phyloP scores from a whole-genome alignment of 176 grass and related monocot genomes.

The Oryza brachyantha region DNA sequence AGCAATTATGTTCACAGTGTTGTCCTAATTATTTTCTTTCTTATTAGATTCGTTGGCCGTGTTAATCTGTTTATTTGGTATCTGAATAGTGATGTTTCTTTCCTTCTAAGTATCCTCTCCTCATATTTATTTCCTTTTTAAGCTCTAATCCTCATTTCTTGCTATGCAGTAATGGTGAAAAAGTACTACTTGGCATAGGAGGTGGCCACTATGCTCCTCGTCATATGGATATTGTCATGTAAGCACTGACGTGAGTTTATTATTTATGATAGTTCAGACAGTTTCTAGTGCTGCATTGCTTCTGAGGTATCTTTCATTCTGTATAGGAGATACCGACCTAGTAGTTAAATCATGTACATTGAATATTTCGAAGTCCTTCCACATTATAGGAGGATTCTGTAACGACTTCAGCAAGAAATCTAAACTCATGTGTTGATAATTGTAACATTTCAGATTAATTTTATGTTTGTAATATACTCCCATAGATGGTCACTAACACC shows the following conservation, averaged over 20 bases:
- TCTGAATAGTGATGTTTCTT: neutral
- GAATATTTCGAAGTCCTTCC: neutral
- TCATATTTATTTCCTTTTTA: neutral
- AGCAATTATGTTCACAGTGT: neutral
- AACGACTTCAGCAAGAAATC: neutral
- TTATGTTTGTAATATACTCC: neutral
- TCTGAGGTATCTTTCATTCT: neutral
- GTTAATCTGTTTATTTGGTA: neutral
- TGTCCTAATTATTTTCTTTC: neutral
- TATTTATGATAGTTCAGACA: slow-evolving; percentile 7
- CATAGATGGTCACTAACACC: no score
- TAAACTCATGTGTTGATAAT: neutral
- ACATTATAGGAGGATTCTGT: neutral
- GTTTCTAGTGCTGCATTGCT: neutral
- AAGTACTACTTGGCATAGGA: slow-evolving; percentile 87
- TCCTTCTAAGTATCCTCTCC: neutral
- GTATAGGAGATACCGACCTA: neutral
- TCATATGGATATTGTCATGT: slow-evolving; percentile 81
- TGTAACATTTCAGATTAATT: slow-evolving; percentile 4
- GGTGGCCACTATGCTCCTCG: slow-evolving; percentile 94
- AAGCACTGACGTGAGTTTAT: slow-evolving; percentile 25
- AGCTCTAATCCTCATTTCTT: slow-evolving; percentile 7
- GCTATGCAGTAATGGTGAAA: slow-evolving; percentile 56
- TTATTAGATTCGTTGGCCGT: neutral
- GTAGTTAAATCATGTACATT: neutral